Base-by-base conservation (phyloP, 2,329 filamentous ascomycete genomes). In the Penicillium brevicompactum region DNA sequence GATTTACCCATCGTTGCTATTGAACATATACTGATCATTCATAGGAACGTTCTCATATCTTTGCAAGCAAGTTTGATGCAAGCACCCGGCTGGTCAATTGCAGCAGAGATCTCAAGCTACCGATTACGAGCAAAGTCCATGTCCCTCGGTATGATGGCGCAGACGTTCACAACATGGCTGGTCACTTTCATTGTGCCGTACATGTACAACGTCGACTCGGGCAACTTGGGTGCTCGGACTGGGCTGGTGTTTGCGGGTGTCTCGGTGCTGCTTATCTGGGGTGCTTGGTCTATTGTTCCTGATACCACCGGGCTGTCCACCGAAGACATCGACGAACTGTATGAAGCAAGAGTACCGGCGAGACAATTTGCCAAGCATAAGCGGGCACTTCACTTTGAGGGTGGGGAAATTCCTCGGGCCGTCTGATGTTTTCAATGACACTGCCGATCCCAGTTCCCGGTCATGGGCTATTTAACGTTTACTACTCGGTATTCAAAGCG, bases 131-230 rank as follows among this genome's bases (percentile, higher is more conserved):
- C 53, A 9, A 56, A 56, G 45, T 56, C 53, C 4, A 52, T 56
- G 49, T 46, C 53, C 2, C 40, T 56, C 13, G 53, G 53, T n/a
- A 56, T 56, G 44, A 56, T 56, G 53, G 24, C 53, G n/a, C 53
- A 56, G 22, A 56, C 53, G 5, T 51, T 56, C 24, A 41, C 49
- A 1, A 56, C 53, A 4, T 59, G 56, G 57, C 27, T 59, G 8
- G 21, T 59, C 14, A 54, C 47, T 4, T 57, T 61, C 34, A 41
- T 59, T 18, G 42, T 57, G 9, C 59, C 59, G 2, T 59, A 61
- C 31, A 59, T 61, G 51, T 57, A 59, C 18, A 61, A 61, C 32
- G 53, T 58, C 6, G 56, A 58, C 37, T 56, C 48, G 1, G 56
- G 52, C 18, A 57, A 61, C 24, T 34, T 61, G 22, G 53, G 59